phyloP scores from a whole-genome alignment of 2,329 filamentous ascomycete genomes.

The Penicillium sp. region DNA sequence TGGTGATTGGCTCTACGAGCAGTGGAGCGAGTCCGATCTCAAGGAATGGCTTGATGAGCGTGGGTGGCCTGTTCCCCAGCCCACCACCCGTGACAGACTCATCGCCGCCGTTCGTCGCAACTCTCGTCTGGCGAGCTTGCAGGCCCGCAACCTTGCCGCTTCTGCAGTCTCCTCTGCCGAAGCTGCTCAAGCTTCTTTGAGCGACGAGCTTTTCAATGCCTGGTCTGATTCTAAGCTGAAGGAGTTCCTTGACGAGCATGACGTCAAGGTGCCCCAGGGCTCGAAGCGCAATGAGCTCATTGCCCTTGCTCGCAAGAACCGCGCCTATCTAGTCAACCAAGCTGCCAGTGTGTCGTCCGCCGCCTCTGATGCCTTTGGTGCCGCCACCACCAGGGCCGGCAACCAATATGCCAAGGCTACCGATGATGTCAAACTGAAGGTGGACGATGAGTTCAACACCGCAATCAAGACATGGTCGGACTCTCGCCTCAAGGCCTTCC shows the following conservation, averaged over 20 bases:
- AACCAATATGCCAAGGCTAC: slow-evolving; percentile 75
- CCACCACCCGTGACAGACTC: slow-evolving; percentile 76
- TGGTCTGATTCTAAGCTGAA: slow-evolving; percentile 91
- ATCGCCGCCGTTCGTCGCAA: slow-evolving; percentile 88
- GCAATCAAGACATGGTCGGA: slow-evolving; percentile 65
- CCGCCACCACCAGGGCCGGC: slow-evolving; percentile 68
- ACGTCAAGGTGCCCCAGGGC: slow-evolving; percentile 83
- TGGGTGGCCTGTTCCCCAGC: slow-evolving; percentile 81
- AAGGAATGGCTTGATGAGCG: slow-evolving; percentile 91
- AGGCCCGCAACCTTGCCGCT: slow-evolving; percentile 57
- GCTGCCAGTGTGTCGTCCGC: slow-evolving; percentile 51
- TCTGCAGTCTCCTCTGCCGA: slow-evolving; percentile 62
- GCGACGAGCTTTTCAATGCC: slow-evolving; percentile 77
- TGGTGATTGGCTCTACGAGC: slow-evolving; percentile 86
- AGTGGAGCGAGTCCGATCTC: slow-evolving; percentile 88
- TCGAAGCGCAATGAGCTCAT: slow-evolving; percentile 85
- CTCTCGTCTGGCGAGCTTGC: slow-evolving; percentile 71
- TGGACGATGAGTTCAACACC: slow-evolving; percentile 62
- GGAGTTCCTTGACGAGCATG: slow-evolving; percentile 87
- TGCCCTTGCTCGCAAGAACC: slow-evolving; percentile 83
- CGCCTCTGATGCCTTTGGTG: slow-evolving; percentile 54
- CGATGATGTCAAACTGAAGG: slow-evolving; percentile 59
- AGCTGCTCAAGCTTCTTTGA: slow-evolving; percentile 67
- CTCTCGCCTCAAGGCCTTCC: slow-evolving; percentile 69
- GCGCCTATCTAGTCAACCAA: slow-evolving; percentile 54